Evolutionary conservation across 192 early-diverging fungal species (phyloP), one percentile per base, ranked within the genome.

Genomic region (Backusella psychrophila): DNA sequence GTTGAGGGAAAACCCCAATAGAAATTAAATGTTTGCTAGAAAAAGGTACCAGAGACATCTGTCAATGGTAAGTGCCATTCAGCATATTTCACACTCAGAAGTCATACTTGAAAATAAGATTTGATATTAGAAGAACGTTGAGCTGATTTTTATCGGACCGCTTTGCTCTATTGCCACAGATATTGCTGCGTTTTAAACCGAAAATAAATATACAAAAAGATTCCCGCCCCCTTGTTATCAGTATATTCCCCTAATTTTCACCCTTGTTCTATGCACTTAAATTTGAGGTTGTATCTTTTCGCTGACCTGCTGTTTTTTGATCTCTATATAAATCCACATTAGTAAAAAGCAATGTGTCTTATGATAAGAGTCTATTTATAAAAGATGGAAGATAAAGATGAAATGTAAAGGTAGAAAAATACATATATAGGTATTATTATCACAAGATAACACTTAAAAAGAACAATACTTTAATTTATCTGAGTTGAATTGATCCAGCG

Each of bases 241-340:
- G 53, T 56, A 23, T 56, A 19, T 56, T 56, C 53, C 53, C 53
- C 53, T 56, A 56, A n/a, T 56, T 56, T 56, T 56, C 53, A 56
- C 53, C 53, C 53, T 56, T 21, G 53, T 2, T 23, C 53, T 11
- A 56, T 56, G 53, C 53, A 56, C 53, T 56, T 56, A 56, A 56
- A 56, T 56, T 56, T 56, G 53, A 56, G 7, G 53, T n/a, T 12
- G 53, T 56, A 56, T 26, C 53, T 56, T 56, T 56, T 19, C n/a
- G 53, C 19, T 56, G 53, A 56, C 53, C 53, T 56, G 0, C 23
- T 56, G 53, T 56, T 56, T 56, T 26, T 56, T 56, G 0, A n/a
- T 23, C 9, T 56, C 23, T 56, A 56, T 56, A 26, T 56, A 56
- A 8, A 7, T 53, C n/a, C n/a, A 53, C 49, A 19, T 23, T 23